Conservation (phyloP, 2,329 filamentous ascomycete genomes). For the Lachnum nothofagi region DNA sequence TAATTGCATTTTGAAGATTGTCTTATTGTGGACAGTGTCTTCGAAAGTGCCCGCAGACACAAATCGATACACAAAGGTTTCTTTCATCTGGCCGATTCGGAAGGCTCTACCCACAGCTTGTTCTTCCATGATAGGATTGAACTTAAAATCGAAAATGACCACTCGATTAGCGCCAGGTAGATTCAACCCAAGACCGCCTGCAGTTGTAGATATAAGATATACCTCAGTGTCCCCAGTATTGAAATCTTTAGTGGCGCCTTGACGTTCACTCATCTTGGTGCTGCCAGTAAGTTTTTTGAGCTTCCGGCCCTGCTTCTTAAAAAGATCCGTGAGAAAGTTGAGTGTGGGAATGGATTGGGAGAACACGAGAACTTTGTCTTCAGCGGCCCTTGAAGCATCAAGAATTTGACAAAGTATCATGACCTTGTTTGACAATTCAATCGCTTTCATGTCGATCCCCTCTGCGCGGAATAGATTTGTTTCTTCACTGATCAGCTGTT, state of each 20-base stretch:
- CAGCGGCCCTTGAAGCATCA: slow-evolving; percentile 51
- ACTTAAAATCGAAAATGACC: slow-evolving; percentile 78
- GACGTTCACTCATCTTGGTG: slow-evolving; percentile 52
- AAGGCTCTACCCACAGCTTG: slow-evolving; percentile 85
- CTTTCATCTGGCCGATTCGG: slow-evolving; percentile 74
- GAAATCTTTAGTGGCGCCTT: slow-evolving; percentile 62
- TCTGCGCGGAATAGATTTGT: slow-evolving; percentile 36
- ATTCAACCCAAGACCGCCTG: slow-evolving; percentile 79
- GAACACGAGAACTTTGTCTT: slow-evolving; percentile 78
- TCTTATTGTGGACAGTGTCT: slow-evolving; percentile 64
- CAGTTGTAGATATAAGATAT: slow-evolving; percentile 76
- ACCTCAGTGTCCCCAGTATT: slow-evolving; percentile 54
- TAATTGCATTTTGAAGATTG: slow-evolving; percentile 78
- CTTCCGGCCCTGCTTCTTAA: slow-evolving; percentile 45
- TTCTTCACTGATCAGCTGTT: slow-evolving; percentile 30
- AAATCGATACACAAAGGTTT: slow-evolving; percentile 81
- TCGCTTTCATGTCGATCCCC: slow-evolving; percentile 35
- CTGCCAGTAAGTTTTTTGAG: slow-evolving; percentile 59
- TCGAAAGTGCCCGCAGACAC: slow-evolving; percentile 76
- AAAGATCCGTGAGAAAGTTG: slow-evolving; percentile 59
- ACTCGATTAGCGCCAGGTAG: slow-evolving; percentile 80
- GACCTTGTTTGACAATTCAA: slow-evolving; percentile 62
- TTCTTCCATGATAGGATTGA: slow-evolving; percentile 75
- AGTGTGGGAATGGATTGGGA: slow-evolving; percentile 67
- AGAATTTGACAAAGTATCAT: slow-evolving; percentile 64